phyloP scores from a whole-genome alignment of 352 stramenopile species.

The Pythium scleroteichum region DNA sequence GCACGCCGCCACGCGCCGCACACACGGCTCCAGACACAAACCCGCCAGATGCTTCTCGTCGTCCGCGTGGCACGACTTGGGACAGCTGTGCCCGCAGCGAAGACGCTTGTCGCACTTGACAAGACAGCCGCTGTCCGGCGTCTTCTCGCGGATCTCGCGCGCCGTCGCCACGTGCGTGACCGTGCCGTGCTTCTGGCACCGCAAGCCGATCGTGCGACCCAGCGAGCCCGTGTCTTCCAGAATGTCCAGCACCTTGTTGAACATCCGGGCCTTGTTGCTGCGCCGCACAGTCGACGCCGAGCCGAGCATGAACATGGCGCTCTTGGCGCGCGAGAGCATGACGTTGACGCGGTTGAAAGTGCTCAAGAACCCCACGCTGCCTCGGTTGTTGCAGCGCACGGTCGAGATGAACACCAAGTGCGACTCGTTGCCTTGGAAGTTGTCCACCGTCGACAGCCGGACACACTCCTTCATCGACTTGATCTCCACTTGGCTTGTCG shows the following conservation, averaged over 20 bases:
- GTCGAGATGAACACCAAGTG: slow-evolving; percentile 63
- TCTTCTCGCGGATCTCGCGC: slow-evolving; percentile 23
- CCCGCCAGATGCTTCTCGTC: slow-evolving; percentile 44
- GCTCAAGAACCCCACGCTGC: slow-evolving; percentile 76
- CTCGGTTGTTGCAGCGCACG: slow-evolving; percentile 57
- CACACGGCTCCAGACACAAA: slow-evolving; percentile 61
- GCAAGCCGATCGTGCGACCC: slow-evolving; percentile 11
- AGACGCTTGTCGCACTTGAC: slow-evolving; percentile 54
- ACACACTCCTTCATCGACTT: slow-evolving; percentile 27
- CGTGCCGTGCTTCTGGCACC: slow-evolving; percentile 38
- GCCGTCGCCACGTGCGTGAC: slow-evolving; percentile 26
- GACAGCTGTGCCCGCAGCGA: slow-evolving; percentile 48
- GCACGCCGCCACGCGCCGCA: slow-evolving; percentile 40
- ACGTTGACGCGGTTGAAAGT: slow-evolving; percentile 73
- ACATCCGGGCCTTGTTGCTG: slow-evolving; percentile 42
- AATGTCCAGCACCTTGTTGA: slow-evolving; percentile 56
- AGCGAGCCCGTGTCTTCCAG: slow-evolving; percentile 41
- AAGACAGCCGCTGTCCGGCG: slow-evolving; percentile 76
- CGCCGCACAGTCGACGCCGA: slow-evolving; percentile 36
- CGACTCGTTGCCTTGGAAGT: slow-evolving; percentile 81
- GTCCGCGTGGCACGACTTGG: slow-evolving; percentile 62
- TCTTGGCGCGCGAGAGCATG: slow-evolving; percentile 58
- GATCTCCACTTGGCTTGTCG: neutral
- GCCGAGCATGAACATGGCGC: slow-evolving; percentile 62
- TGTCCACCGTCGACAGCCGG: slow-evolving; percentile 59